Base-by-base conservation (phyloP, 352 stramenopile genomes). In the Globisporangium takayamanum region DNA sequence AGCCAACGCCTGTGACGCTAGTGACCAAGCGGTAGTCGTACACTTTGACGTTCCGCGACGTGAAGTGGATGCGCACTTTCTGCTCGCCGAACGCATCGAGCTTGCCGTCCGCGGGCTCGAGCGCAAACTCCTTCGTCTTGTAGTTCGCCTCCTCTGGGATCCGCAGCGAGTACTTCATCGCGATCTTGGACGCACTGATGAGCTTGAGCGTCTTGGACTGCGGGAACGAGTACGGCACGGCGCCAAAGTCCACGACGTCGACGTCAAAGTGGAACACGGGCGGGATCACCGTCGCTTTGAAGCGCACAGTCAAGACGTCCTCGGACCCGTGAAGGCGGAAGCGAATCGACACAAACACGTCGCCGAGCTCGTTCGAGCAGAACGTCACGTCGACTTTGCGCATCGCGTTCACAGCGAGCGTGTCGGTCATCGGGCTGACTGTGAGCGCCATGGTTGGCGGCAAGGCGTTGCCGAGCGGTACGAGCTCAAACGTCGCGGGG, bases 21-120 rank as follows among this genome's bases (percentile, higher is more conserved):
- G 98, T 85, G 0, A 94, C 87, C 39, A 98, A 72, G 2, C 84
- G 82, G 62, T 97, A 97, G 36, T 97, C 88, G 68, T 98, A 98
- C 11, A 60, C 50, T 62, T 97, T 97, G 42, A 97, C 82, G 15
- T 89, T 94, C 22, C 80, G 68, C 10, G 91, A 87, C 25, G 87
- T 93, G 49, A 98, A 96, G 30, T 71, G 64, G 28, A 98, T 72
- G 20, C 65, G 62, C n/a, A 98, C 82, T 18, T 90, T 62, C 48
- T 95, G 70, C 42, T 90, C 76, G 5, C 88, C 79, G 47, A 91
- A 94, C 1, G 91, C 80, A 25, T 80, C 75, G 5, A 98, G 73
- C 18, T 71, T 83, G 2, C 92, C 94, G 5, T 68, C 56, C 0
- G 66, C 64, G 3, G 95, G 95, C 39, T 68, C 58, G n/a, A 98